Evolutionary conservation across 2,329 filamentous ascomycete species (phyloP).

Genomic region (Delphinella strobiligena): DNA sequence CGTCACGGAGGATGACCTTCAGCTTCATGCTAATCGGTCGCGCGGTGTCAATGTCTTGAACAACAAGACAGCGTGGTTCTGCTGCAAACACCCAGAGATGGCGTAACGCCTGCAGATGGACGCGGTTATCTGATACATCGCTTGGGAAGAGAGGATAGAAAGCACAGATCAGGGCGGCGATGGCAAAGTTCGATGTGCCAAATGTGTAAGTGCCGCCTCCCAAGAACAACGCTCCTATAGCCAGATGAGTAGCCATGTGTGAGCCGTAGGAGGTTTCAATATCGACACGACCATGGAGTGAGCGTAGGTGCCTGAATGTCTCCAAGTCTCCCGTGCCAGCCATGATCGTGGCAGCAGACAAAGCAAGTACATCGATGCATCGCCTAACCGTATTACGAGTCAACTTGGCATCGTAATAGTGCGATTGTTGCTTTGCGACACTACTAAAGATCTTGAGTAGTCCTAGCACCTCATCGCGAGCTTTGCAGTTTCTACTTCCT

Average conservation of each 20-base stretch:
- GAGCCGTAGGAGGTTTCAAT: conserved; percentile 81
- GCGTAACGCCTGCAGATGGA: conserved; percentile 88
- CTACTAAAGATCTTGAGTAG: conserved; percentile 53
- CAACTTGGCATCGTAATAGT: conserved; percentile 69
- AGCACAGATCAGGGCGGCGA: conserved; percentile 74
- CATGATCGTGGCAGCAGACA: conserved; percentile 83
- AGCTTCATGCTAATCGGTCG: conserved; percentile 49
- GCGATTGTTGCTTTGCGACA: conserved; percentile 16
- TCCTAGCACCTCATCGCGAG: conserved; percentile 68
- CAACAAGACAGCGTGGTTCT: conserved; percentile 77
- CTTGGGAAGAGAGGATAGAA: conserved; percentile 92
- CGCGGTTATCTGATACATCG: conserved; percentile 83
- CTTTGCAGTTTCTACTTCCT: conserved; percentile 44
- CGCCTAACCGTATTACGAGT: conserved; percentile 74
- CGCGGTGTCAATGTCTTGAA: conserved; percentile 74
- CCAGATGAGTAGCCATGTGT: conserved; percentile 84
- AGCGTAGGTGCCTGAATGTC: conserved; percentile 73
- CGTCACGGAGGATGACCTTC: conserved; percentile 12
- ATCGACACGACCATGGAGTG: conserved; percentile 78
- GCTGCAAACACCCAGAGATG: conserved; percentile 95
- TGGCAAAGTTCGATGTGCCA: conserved; percentile 73
- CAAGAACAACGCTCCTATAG: conserved; percentile 80
- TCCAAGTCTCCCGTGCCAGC: conserved; percentile 84
- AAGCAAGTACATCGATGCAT: conserved; percentile 77
- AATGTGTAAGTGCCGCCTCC: conserved; percentile 90